Evolutionary conservation across 2,329 filamentous ascomycete genomes (phyloP), one percentile per base, ranked within the genome.

Genomic region (Didymellaceae sp.): DNA sequence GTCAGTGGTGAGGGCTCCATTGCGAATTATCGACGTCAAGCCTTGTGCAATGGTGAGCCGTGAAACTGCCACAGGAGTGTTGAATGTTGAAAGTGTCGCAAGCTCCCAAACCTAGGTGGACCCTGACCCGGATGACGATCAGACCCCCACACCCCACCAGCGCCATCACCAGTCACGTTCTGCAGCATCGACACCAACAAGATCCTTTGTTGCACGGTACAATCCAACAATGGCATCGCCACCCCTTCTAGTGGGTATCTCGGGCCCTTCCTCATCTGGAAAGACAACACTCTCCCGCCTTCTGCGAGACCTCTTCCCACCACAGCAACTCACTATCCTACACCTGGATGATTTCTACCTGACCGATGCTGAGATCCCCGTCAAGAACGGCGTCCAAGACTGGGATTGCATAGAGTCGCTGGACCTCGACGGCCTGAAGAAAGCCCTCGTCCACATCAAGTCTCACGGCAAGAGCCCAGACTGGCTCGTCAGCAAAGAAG

Each of bases 301-400:
- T 10, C 80, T 99, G 14, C 86, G 91, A 51, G 86, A 90, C 68
- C 86, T 96, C 59, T 91, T 97, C 65, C 86, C 86, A 7, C 58
- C 66, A 10, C 42, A 56, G 13, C 59, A 61, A n/a, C 57, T 86
- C 13, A 93, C 91, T 67, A 89, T 97, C 66, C 81, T 99, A 17
- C 94, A 99, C 72, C 86, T 96, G 71, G 94, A 99, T 77, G 94
- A 99, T 74, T 99, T 97, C 71, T 99, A 96, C 77, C 86, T 85
- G 58, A 80, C 89, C 1, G 93, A 97, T 69, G 75, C 82, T 22
- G 82, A 91, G 82, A 83, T 83, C 30, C 75, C 79, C 2, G 68
- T 81, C 13, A 77, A 77, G 20, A 57, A 71, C n/a, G 66, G 64
- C 4, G 77, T 96, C 10, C 79, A 88, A 57, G 92, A 99, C 76